Conservation (phyloP, 495 filamentous ascomycete genomes). For the Xylaria longipes region DNA sequence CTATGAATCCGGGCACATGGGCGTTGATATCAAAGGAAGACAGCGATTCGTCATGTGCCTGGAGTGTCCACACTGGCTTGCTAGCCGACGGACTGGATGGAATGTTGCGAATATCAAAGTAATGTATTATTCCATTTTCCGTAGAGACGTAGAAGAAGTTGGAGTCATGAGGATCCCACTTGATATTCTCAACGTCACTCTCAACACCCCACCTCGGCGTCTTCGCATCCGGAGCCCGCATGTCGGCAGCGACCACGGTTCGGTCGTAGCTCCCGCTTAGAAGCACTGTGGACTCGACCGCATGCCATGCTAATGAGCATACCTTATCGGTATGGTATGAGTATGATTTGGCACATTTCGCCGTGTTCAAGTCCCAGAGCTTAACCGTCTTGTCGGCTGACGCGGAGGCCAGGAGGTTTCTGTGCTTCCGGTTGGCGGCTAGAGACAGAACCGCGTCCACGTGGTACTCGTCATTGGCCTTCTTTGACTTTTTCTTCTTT, state of each 20-base stretch:
- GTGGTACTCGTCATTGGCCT: constrained; percentile 89
- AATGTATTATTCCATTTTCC: constrained; percentile 87
- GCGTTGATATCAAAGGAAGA: constrained; percentile 94
- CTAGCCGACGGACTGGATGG: constrained; percentile 71
- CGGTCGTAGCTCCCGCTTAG: constrained; percentile 94
- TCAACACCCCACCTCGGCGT: constrained; percentile 87
- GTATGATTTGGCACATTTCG: constrained; percentile 94
- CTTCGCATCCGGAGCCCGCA: constrained; percentile 84
- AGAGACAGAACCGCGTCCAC: constrained; percentile 92
- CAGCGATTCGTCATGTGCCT: constrained; percentile 93
- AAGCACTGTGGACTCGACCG: constrained; percentile 81
- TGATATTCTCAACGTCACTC: constrained; percentile 88
- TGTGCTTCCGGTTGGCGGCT: constrained; percentile 87
- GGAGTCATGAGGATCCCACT: constrained; percentile 90
- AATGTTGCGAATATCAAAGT: constrained; percentile 77
- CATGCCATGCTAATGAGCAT: constrained; percentile 93
- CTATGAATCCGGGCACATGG: constrained; percentile 87
- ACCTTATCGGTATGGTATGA: constrained; percentile 92
- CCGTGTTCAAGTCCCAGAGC: constrained; percentile 93
- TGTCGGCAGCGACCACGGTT: constrained; percentile 88
- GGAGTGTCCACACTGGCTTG: constrained; percentile 90
- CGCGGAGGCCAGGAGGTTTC: constrained; percentile 92
- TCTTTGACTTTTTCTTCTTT: constrained; percentile 84
- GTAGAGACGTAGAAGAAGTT: constrained; percentile 96
- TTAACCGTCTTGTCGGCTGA: constrained; percentile 98